Base-by-base conservation (phyloP, 768 basidiomycete species). In the Russula olivacea region DNA sequence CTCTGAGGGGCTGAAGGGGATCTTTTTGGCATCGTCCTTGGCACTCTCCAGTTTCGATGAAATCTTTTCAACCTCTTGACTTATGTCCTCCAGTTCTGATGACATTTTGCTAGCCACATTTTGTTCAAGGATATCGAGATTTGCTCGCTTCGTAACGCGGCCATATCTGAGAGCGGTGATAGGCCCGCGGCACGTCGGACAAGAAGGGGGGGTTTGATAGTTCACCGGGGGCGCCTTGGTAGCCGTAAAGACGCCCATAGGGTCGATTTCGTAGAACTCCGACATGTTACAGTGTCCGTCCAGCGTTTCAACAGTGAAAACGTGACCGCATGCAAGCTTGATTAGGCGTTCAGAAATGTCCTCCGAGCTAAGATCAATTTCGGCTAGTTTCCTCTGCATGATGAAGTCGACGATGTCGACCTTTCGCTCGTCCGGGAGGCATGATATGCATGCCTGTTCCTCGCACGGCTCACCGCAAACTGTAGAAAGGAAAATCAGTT, bases 391-490 rank as follows among this genome's bases (percentile, higher is more conserved):
- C 17, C 69, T 63, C 45, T 72, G 69, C 71, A 73, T 66, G 66
- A 78, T 73, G 59, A 75, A 68, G 64, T 79, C 77, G 15, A 76
- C 76, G 21, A 77, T 68, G 59, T 69, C 71, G 4, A 60, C 55
- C 12, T 69, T 70, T 2, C 63, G 53, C 9, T 71, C 69, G 1
- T 56, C 51, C 8, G 64, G 43, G 4, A 74, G 66, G 60, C 77
- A 78, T 14, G 32, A 21, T 10, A 72, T 64, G 56, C 78, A 79
- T 5, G 64, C 54, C 61, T 78, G 77, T 1, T 34, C 0, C 0
- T 34, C 64, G 64, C 78, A 79, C 0, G 71, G 69, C 59, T 79
- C 78, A 8, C 76, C 75, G 52, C 75, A 77, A 6, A 79, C 75
- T 77, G 34, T 14, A 14, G 38, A 19, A 32, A 30, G 28, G 52